Percentiles rank a stretch among this genome's conserved stretches.
Evolutionary conservation across 2,329 filamentous ascomycete genomes (phyloP).

Genomic region (Chrysoporthe cubensis): DNA sequence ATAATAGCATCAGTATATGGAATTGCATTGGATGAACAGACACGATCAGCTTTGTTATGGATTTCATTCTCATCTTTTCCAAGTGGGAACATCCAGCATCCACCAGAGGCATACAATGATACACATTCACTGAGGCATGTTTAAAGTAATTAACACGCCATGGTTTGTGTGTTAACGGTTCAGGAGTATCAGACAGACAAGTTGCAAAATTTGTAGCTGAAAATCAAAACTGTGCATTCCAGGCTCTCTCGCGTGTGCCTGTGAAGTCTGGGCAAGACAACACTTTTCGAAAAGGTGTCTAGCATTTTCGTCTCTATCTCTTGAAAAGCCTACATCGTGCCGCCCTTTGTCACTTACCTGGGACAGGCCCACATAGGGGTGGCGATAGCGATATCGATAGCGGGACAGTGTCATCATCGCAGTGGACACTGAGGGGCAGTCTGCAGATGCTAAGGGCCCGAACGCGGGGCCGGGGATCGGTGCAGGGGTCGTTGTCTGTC

Average conservation of each 20-base stretch:
- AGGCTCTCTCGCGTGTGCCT: no score
- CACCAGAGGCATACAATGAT: background rate
- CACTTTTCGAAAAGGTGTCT: no score
- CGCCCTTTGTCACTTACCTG: no score
- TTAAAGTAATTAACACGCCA: no score
- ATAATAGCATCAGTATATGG: background rate
- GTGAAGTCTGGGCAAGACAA: no score
- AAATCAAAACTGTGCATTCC: no score
- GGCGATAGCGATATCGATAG: background rate
- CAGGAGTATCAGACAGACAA: no score
- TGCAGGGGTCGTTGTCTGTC: constrained; percentile 4
- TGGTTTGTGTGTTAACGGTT: no score
- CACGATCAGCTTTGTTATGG: background rate
- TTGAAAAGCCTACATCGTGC: background rate
- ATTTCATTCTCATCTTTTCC: background rate
- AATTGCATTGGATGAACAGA: background rate
- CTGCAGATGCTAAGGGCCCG: constrained; percentile 6
- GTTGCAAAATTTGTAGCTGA: no score
- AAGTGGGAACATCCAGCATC: background rate
- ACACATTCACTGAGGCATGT: background rate
- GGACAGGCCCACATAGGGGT: background rate
- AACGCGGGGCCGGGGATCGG: constrained; percentile 7
- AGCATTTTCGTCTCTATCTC: no score
- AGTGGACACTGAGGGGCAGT: constrained; percentile 6
- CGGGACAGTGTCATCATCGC: background rate